Base-by-base conservation (phyloP, 441 rosid genomes). In the Pelargonium cotyledonis region DNA sequence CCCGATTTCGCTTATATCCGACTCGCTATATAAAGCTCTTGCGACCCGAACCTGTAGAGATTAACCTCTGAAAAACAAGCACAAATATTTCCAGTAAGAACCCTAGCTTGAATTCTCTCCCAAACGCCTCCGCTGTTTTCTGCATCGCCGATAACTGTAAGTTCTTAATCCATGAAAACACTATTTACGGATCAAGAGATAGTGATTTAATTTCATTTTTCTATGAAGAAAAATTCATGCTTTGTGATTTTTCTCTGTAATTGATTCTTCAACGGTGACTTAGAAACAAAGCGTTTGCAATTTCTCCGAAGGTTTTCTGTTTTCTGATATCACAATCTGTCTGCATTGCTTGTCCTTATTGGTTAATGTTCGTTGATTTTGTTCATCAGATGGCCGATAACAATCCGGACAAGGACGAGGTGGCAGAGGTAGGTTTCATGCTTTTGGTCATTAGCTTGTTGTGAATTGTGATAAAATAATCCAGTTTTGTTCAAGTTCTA, bases 331-430 rank as follows among this genome's bases (percentile, higher is more conserved):
- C 8, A 38, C 6, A 38, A 38, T 38, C 8, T 38, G 41, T 38
- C 41, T 38, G 8, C 41, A 38, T 38, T 38, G 41, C 41, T 38
- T 38, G 41, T 38, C 41, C 41, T 8, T 3, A 38, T 55, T 55
- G 10, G 26, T 7, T 55, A 38, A 38, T 55, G 26, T 16, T 16
- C 18, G 26, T 55, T 55, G 23, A 47, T 19, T 63, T 51, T 51
- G 19, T 67, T 64, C 60, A 58, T 70, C 63, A 77, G 82, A 88
- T 88, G 92, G 79, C 84, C 0, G 89, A 85, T 8, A 88, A 84
- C 44, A 71, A 41, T 47, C 46, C 57, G 1, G 62, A 8, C 49
- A 87, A 82, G 83, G 92, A 81, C 10, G 92, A 85, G 86, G 81
- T 77, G 62, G 67, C 84, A 21, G 92, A 85, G 64, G 92, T 88